These are phyloP conservation scores for Lodderomyces margitis DNA, from an alignment of 1,139 yeast genomes.

Conservation along the genomic window DNA sequence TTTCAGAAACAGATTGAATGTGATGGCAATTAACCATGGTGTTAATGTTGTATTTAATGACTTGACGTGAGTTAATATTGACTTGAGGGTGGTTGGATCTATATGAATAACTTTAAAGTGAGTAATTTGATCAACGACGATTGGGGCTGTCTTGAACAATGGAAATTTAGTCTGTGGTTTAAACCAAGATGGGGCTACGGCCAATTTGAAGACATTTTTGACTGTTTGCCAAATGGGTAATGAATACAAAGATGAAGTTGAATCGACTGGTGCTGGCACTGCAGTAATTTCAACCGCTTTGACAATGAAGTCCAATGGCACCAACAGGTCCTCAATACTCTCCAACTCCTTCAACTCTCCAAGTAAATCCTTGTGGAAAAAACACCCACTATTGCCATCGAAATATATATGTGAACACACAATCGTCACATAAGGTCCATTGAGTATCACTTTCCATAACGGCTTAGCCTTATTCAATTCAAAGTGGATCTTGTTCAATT, in stretches of 20 bases:
- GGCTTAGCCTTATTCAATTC: slow-evolving; percentile 22
- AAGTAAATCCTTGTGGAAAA: slow-evolving; percentile 31
- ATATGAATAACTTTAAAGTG: slow-evolving; percentile 12
- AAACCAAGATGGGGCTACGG: slow-evolving; percentile 12
- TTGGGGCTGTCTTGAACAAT: slow-evolving; percentile 15
- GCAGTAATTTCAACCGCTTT: slow-evolving; percentile 8
- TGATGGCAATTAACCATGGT: slow-evolving; percentile 22
- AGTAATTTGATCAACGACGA: slow-evolving; percentile 12
- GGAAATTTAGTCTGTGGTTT: slow-evolving; percentile 16
- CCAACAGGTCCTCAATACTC: slow-evolving; percentile 3
- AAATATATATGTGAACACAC: slow-evolving; percentile 32
- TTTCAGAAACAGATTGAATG: slow-evolving; percentile 20
- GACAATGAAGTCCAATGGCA: slow-evolving; percentile 5
- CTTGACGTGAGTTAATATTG: slow-evolving; percentile 17
- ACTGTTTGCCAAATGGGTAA: slow-evolving; percentile 13
- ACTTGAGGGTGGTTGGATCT: slow-evolving; percentile 8
- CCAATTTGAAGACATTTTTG: slow-evolving; percentile 3
- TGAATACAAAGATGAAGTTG: slow-evolving; percentile 12
- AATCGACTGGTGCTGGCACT: slow-evolving; percentile 8
- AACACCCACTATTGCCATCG: slow-evolving; percentile 35
- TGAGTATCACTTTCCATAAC: slow-evolving; percentile 29
- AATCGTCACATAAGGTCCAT: slow-evolving; percentile 22
- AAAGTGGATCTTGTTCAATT: slow-evolving; percentile 19
- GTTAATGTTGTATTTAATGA: slow-evolving; percentile 24
- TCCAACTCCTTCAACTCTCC: slow-evolving; percentile 8